A percentile compares a stretch with the other conserved stretches of the same genome.
Conservation (phyloP, 164 flowering plant genomes). For the Magnolia kwangsiensis region DNA sequence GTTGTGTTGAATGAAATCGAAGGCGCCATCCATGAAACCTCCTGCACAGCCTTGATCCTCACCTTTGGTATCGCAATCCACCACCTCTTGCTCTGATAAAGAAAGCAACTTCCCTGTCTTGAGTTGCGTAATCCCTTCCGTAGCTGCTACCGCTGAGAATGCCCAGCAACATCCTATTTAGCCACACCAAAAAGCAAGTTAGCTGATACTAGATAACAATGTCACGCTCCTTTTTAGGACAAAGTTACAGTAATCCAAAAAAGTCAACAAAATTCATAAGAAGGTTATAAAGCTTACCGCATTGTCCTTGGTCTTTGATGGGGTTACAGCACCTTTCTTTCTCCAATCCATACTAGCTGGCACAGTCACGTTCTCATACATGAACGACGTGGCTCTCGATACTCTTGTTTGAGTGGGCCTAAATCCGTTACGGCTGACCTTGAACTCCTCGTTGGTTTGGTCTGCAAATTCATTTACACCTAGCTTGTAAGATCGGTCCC, state of each 20-base stretch:
- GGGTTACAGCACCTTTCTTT: conserved; percentile 30
- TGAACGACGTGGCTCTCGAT: not conserved
- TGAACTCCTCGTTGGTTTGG: conserved; percentile 30
- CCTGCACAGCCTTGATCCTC: conserved; percentile 9
- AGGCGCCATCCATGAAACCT: conserved; percentile 10
- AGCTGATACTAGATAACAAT: too few species aligned
- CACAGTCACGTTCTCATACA: conserved; percentile 6
- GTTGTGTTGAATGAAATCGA: conserved; percentile 1
- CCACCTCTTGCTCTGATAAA: conserved; percentile 1
- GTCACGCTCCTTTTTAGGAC: too few species aligned
- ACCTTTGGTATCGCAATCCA: conserved; percentile 8
- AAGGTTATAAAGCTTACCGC: too few species aligned
- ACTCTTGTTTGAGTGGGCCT: not conserved
- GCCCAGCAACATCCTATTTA: conserved; percentile 11
- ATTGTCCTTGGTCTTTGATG: not conserved
- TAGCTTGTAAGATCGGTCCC: conserved; percentile 12
- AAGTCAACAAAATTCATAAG: too few species aligned
- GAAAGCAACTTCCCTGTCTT: conserved; percentile 1
- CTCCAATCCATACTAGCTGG: conserved; percentile 32
- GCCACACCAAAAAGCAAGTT: not conserved
- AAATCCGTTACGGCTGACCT: conserved; percentile 17
- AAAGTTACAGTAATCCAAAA: too few species aligned
- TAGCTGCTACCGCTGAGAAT: conserved; percentile 10
- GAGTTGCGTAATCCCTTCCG: conserved; percentile 6
- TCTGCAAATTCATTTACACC: conserved; percentile 28